Evolutionary conservation across 768 basidiomycete species (phyloP).

Genomic region (Lentinus brumalis): DNA sequence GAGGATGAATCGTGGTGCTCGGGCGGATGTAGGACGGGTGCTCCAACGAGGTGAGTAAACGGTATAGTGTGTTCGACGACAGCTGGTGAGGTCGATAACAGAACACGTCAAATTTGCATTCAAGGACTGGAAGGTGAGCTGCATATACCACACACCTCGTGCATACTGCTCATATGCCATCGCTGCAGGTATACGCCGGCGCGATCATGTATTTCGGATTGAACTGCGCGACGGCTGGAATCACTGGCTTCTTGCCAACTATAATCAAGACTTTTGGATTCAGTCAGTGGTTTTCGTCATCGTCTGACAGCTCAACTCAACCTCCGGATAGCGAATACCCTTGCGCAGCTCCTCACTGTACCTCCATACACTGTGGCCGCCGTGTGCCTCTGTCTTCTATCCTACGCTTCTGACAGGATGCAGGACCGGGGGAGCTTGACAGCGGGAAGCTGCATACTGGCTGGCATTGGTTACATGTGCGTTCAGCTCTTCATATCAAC

Average conservation of each 20-base stretch:
- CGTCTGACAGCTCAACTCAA: constrained; percentile 1
- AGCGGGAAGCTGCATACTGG: constrained; percentile 44
- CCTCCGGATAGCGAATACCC: constrained; percentile 51
- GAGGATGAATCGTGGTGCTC: constrained; percentile 66
- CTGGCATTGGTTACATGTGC: constrained; percentile 66
- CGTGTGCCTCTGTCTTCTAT: constrained; percentile 55
- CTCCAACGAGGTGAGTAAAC: constrained; percentile 58
- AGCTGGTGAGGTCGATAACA: constrained; percentile 25
- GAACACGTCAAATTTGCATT: constrained; percentile 66
- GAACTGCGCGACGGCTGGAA: constrained; percentile 74
- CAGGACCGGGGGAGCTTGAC: constrained; percentile 61
- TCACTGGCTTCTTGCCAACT: constrained; percentile 82
- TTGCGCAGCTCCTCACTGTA: constrained; percentile 74
- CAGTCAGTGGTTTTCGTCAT: constrained; percentile 47
- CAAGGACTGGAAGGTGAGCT: constrained; percentile 59
- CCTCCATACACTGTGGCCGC: constrained; percentile 79
- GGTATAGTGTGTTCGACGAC: not conserved
- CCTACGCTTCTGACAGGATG: constrained; percentile 65
- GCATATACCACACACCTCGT: not conserved
- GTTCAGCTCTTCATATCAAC: constrained; percentile 21
- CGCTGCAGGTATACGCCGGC: constrained; percentile 53
- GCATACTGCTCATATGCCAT: not conserved
- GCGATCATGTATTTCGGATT: constrained; percentile 80
- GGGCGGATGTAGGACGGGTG: constrained; percentile 63
- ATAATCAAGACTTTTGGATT: constrained; percentile 75